These are phyloP conservation scores for Leishmania amazonensis DNA, from an alignment of 208 protist species.

Conservation along the genomic window DNA sequence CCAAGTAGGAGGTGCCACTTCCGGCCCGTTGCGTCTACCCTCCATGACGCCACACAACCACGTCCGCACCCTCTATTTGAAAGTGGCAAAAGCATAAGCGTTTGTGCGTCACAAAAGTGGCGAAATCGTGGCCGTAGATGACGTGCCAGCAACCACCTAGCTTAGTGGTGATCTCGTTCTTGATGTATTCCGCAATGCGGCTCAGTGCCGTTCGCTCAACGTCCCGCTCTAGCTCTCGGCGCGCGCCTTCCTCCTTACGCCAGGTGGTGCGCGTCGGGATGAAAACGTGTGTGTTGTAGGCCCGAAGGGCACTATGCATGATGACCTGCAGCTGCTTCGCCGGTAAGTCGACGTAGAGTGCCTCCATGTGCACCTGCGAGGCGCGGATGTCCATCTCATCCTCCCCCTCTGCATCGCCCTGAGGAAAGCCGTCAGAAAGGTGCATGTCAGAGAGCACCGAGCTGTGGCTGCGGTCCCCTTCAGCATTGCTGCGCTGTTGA, in stretches of 20 bases:
- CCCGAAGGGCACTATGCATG: constrained; percentile 62
- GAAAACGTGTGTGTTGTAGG: constrained; percentile 76
- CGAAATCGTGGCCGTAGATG: constrained; percentile 82
- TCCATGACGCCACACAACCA: constrained; percentile 85
- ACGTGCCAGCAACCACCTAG: constrained; percentile 85
- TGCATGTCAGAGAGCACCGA: constrained; percentile 26
- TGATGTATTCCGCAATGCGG: constrained; percentile 71
- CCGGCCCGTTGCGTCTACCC: constrained; percentile 23
- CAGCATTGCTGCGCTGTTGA: constrained; percentile 12
- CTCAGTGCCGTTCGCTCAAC: constrained; percentile 71
- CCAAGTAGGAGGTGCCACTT: background rate
- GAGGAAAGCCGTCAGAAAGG: constrained; percentile 12
- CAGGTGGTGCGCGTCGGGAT: constrained; percentile 80
- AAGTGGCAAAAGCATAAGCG: constrained; percentile 76
- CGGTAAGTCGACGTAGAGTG: constrained; percentile 66
- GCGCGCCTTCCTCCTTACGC: constrained; percentile 81
- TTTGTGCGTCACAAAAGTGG: constrained; percentile 83
- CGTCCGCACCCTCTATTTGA: constrained; percentile 75
- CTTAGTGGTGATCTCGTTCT: constrained; percentile 48
- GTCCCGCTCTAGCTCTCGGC: constrained; percentile 74
- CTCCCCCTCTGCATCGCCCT: constrained; percentile 15
- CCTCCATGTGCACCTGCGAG: constrained; percentile 38
- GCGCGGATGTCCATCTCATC: constrained; percentile 71
- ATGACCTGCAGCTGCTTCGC: constrained; percentile 58
- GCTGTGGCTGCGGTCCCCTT: constrained; percentile 20